Conservation (phyloP, 75 land plant species). For the Sequoia sempervirens region DNA sequence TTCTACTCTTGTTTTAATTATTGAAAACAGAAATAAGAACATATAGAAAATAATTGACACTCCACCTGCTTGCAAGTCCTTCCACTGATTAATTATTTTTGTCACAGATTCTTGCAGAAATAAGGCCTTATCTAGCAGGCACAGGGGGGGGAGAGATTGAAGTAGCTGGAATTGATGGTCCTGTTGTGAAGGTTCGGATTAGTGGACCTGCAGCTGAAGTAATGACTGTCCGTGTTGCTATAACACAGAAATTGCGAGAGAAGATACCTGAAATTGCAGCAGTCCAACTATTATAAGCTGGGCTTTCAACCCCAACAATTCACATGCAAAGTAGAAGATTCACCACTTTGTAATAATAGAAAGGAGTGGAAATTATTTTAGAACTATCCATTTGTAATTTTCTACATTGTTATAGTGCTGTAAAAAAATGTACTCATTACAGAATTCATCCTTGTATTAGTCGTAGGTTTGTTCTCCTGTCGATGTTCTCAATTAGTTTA, state of each 20-base stretch:
- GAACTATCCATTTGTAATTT: background rate
- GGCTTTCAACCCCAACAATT: background rate
- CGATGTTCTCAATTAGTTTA: background rate
- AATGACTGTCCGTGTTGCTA: conserved; percentile 95
- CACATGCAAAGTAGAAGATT: background rate
- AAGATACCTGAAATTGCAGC: conserved; percentile 93
- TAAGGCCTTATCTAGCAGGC: conserved; percentile 89
- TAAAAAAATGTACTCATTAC: background rate
- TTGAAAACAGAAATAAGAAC: background rate
- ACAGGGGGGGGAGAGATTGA: conserved; percentile 90
- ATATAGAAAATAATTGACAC: background rate
- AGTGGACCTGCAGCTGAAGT: conserved; percentile 95
- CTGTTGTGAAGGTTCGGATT: conserved; percentile 73
- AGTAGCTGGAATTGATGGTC: conserved; percentile 68
- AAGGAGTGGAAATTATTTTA: background rate
- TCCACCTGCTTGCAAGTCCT: background rate
- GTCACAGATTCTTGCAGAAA: conserved; percentile 74
- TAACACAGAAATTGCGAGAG: conserved; percentile 88
- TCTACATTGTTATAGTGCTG: background rate
- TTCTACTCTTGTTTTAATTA: background rate
- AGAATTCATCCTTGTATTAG: background rate
- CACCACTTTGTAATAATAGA: background rate
- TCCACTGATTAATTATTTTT: background rate
- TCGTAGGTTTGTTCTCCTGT: background rate
- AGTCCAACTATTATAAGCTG: conserved; percentile 56